Percentiles rank a stretch among this genome's conserved stretches.
Conservation (phyloP, 2,329 filamentous ascomycete species). For the Fusarium chuoi region DNA sequence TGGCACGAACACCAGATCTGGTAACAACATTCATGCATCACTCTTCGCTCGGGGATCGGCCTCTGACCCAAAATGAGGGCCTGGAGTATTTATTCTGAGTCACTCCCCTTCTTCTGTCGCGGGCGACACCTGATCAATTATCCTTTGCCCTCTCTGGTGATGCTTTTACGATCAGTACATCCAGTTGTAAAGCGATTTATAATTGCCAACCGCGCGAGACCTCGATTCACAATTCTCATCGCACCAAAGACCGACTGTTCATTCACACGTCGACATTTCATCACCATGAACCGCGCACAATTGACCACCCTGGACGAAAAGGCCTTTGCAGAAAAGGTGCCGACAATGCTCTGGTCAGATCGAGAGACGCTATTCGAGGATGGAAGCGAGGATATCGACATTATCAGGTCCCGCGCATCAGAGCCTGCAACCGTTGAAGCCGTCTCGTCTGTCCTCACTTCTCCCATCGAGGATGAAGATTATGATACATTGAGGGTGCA, state of each 20-base stretch:
- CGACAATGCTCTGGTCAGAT: neutral
- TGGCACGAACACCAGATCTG: neutral
- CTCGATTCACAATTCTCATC: neutral
- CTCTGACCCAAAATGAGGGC: neutral
- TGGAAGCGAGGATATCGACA: neutral
- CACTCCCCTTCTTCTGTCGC: neutral
- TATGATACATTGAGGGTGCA: neutral
- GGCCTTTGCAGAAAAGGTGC: neutral
- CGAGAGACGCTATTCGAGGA: neutral
- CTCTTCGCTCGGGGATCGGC: neutral
- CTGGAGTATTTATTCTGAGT: neutral
- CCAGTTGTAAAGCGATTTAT: neutral
- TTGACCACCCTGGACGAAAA: neutral
- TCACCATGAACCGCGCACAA: neutral
- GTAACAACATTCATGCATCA: neutral
- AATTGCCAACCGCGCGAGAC: neutral
- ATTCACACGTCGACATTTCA: neutral
- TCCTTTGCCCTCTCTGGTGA: neutral
- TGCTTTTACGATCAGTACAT: neutral
- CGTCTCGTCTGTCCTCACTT: neutral
- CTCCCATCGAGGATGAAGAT: neutral
- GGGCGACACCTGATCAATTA: neutral
- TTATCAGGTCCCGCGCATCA: neutral
- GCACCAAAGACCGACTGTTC: too few relatives aligned
- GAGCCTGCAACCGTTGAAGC: neutral